Evolutionary conservation across 2,329 filamentous ascomycete species (phyloP), one percentile per base, ranked within the genome.

Genomic region (Keithomyces neogunnii): DNA sequence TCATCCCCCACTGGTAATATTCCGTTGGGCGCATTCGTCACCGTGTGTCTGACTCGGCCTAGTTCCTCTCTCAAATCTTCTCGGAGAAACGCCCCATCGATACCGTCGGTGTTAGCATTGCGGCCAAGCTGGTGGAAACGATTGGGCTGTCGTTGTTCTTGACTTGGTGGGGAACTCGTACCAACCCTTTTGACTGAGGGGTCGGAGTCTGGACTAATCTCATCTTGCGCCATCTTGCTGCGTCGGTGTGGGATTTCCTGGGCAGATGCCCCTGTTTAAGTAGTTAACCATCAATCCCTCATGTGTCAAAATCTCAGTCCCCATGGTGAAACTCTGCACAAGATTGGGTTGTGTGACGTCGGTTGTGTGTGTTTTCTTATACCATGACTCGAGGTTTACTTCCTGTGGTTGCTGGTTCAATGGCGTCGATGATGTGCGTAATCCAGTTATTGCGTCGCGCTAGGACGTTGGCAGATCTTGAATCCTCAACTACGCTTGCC

Each of bases 151-250:
- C 87, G 57, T 69, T 96, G 64, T 89, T 97, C 81, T 78, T 97
- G 63, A 96, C 89, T 67, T 97, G 89, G 87, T 97, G 92, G 92
- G 92, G 92, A 65, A 96, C 92, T 65, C 86, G 88, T 67, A 93
- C 89, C 73, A 92, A 90, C 77, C 89, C 89, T 55, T 95, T 96
- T 71, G 83, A 90, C 66, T 91, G 86, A 51, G 40, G 45, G 13
- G 26, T 29, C 1, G 30, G 19, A 40, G 38, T 6, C 8, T 38
- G 36, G 11, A 19, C n/a, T 13, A 26, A 11, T 26, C 29, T 44
- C 28, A 28, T 44, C 13, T 26, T 10, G 26, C 40, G 40, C 10
- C 13, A 11, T 26, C 30, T 30, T 26, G n/a, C 30, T 44, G 29
- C 28, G 40, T 33, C 19, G 11, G 42, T 42, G 43, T 28, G 26